Conservation (phyloP, 2,329 filamentous ascomycete species). For the Dothiorella sarmentorum region DNA sequence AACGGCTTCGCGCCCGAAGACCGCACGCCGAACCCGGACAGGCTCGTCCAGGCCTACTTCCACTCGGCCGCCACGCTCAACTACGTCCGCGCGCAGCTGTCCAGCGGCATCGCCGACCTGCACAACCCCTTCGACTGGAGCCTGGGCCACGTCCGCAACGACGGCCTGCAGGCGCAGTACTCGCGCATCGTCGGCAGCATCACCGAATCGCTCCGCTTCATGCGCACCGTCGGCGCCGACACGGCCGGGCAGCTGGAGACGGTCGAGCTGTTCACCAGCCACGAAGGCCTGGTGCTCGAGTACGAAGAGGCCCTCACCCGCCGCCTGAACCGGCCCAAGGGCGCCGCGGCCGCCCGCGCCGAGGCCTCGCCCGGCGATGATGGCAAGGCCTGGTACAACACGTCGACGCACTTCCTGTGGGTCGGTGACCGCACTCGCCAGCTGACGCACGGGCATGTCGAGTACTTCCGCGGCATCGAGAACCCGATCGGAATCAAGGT, state of each 20-base stretch:
- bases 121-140: constrained; percentile 94
- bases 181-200: constrained; percentile 79
- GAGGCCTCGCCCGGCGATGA: constrained; percentile 25
- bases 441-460: constrained; percentile 87
- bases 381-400: constrained; percentile 78
- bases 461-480: constrained; percentile 93
- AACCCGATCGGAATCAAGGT: constrained; percentile 98
- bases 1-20: constrained; percentile 81
- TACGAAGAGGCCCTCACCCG: constrained; percentile 90
- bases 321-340: constrained; percentile 62
- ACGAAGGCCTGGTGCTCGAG: constrained; percentile 89
- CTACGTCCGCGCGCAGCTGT: constrained; percentile 79
- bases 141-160: constrained; percentile 84
- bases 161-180: constrained; percentile 81
- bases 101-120: constrained; percentile 87
- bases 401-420: constrained; percentile 96
- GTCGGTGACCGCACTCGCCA: constrained; percentile 95
- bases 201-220: constrained; percentile 87
- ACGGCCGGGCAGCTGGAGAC: constrained; percentile 81
- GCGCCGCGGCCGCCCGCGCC: constrained; percentile 33
- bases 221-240: constrained; percentile 88
- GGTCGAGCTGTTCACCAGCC: constrained; percentile 91
- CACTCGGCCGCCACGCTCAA: constrained; percentile 93
- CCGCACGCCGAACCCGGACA: constrained; percentile 73
- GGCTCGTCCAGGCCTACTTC: constrained; percentile 89